phyloP scores from a whole-genome alignment of 2,329 filamentous ascomycete species.

The Cladosporium sp. region DNA sequence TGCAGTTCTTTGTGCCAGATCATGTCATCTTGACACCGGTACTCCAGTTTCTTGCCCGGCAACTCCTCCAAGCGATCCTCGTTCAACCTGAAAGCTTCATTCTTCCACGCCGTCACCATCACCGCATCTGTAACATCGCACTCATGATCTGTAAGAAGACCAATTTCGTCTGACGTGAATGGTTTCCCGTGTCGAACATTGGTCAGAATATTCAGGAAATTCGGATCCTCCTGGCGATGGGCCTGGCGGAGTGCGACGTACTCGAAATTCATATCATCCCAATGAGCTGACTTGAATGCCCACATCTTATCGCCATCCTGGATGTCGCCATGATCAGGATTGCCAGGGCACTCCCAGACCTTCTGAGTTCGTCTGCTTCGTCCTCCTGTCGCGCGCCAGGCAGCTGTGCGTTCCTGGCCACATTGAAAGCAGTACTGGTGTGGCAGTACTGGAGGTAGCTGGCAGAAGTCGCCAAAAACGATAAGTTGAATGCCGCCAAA shows the following conservation, averaged over 20 bases:
- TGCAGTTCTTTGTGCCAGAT: not conserved
- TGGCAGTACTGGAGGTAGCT: conserved; percentile 56
- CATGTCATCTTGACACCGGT: conserved; percentile 18
- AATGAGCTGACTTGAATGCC: conserved; percentile 53
- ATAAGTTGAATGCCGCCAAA: conserved; percentile 35
- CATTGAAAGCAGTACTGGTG: conserved; percentile 46
- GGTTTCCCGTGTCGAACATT: not conserved
- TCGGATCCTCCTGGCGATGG: not conserved
- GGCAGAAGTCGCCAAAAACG: conserved; percentile 58
- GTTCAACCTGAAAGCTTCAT: not conserved
- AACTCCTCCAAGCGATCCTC: not conserved
- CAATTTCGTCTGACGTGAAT: not conserved
- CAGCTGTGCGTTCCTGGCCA: not conserved
- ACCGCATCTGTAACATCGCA: not conserved
- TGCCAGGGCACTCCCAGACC: not conserved
- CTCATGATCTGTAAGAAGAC: not conserved
- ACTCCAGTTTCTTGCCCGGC: not conserved
- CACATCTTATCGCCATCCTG: conserved; percentile 47
- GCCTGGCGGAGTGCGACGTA: conserved; percentile 53
- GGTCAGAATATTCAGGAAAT: not conserved
- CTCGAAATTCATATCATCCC: conserved; percentile 40
- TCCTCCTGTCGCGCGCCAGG: not conserved
- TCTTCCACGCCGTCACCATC: not conserved
- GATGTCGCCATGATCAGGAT: conserved; percentile 9
- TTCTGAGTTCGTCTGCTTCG: not conserved